Evolutionary conservation across 2,329 filamentous ascomycete genomes (phyloP).

Genomic region (Penicillium sp.): DNA sequence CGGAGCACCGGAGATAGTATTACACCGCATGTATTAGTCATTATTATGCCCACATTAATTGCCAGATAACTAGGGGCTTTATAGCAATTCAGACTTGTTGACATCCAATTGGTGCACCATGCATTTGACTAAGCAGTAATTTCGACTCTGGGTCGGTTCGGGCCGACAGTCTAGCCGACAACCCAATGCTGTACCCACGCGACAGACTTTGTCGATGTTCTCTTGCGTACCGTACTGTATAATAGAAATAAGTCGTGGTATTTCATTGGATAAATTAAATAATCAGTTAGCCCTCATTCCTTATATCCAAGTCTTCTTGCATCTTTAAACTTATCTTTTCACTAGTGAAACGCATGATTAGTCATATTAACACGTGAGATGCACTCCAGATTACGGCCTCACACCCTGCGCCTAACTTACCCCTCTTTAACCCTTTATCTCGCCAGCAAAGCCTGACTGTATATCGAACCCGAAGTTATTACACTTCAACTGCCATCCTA

Average conservation of each 20-base stretch:
- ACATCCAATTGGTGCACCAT: too few species aligned
- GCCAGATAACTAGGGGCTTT: too few species aligned
- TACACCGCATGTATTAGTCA: too few species aligned
- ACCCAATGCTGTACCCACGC: neutral
- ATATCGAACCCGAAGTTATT: slow-evolving; percentile 1
- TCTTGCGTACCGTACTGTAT: neutral
- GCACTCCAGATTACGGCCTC: too few species aligned
- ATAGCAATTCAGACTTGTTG: too few species aligned
- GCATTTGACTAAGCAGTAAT: too few species aligned
- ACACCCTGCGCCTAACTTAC: too few species aligned
- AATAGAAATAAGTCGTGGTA: neutral
- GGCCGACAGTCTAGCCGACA: slow-evolving; percentile 9
- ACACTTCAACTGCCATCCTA: slow-evolving; percentile 2
- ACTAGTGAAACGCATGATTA: neutral
- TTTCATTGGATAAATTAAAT: neutral
- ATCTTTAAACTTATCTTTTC: neutral
- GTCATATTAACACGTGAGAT: neutral
- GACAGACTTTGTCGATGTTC: neutral
- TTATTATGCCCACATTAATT: too few species aligned
- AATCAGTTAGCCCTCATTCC: neutral
- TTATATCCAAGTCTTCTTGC: neutral
- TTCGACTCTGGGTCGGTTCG: slow-evolving; percentile 7
- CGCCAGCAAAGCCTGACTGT: slow-evolving; percentile 6
- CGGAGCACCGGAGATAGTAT: too few species aligned
- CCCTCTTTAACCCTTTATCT: slow-evolving; percentile 3